Percentiles rank a stretch among this genome's conserved stretches.
These are phyloP conservation scores for Alectoria sarmentosa DNA, from an alignment of 495 filamentous ascomycete genomes.

Conservation along the genomic window DNA sequence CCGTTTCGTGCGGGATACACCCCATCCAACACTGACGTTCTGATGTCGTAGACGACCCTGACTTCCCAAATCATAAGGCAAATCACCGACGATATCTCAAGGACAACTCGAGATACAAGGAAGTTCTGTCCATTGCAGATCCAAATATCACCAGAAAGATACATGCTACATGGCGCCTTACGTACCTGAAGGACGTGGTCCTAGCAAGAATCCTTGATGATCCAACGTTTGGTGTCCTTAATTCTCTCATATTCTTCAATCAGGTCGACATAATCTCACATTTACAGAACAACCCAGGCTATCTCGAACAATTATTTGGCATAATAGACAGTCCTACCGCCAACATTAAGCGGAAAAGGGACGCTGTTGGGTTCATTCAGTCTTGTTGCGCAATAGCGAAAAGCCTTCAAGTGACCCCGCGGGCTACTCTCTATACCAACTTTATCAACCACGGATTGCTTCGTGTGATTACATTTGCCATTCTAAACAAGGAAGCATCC, in stretches of 20 bases:
- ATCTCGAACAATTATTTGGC: constrained; percentile 81
- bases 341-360: constrained; percentile 71
- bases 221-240: constrained; percentile 94
- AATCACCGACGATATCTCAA: constrained; percentile 92
- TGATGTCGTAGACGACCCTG: constrained; percentile 66
- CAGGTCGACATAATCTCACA: constrained; percentile 97
- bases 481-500: constrained; percentile 74
- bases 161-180: constrained; percentile 88
- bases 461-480: constrained; percentile 82
- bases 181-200: constrained; percentile 98
- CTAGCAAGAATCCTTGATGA: constrained; percentile 94
- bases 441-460: constrained; percentile 86
- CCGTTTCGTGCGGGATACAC: background rate
- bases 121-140: constrained; percentile 89
- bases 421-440: constrained; percentile 76
- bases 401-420: constrained; percentile 74
- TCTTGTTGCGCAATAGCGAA: constrained; percentile 94
- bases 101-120: constrained; percentile 85
- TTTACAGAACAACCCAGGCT: constrained; percentile 68
- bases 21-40: constrained; percentile 11
- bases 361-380: constrained; percentile 93
- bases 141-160: constrained; percentile 79
- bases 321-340: constrained; percentile 66
- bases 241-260: constrained; percentile 97
- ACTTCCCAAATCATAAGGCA: constrained; percentile 97